Base-by-base conservation (phyloP, 2,329 filamentous ascomycete species). In the Drechslerella coelobrocha region DNA sequence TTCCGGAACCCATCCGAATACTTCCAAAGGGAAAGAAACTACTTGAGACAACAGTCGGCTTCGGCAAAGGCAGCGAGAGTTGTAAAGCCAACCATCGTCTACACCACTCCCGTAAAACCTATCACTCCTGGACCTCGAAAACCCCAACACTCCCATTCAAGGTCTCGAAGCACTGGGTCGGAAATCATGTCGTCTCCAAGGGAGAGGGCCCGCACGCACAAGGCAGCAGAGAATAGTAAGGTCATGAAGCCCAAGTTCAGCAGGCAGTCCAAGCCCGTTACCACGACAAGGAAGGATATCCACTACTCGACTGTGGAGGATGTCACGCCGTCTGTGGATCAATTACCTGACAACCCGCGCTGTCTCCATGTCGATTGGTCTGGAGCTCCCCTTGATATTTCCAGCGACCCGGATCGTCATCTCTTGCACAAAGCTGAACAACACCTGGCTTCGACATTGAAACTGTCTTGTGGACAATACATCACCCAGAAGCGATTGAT, bases 401-500 rank as follows among this genome's bases (percentile, higher is more conserved):
- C 83, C 78, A 83, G 84, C 68, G 91, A 95, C 76, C 86, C 89
- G 5, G 83, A 92, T 75, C 82, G 84, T 23, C 78, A 86, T 62
- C 81, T 91, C 39, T 85, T 97, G 43, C 90, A 94, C 77, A 84
- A 87, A 4, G 89, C 92, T 71, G 93, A 97, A 80, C 77, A 92
- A 27, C 81, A 83, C 17, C 83, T 96, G 27, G 92, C 92, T 9
- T 86, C 89, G 48, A 90, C 87, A 52, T 84, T 97, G 27, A 87
- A 92, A 61, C 85, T 97, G 31, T 90, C 90, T 74, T 93, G 90
- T 78, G 90, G 90, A 17, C 93, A 89, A 10, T 97, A 97, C 77
- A 84, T 97, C 23, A 92, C 90, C 68, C 94, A 90, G 82, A 97
- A 97, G 83, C 88, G 93, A 66, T 88, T 92, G 69, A 93, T 97